phyloP scores from a whole-genome alignment of 768 basidiomycete genomes.

The Crassisporium funariophilum region DNA sequence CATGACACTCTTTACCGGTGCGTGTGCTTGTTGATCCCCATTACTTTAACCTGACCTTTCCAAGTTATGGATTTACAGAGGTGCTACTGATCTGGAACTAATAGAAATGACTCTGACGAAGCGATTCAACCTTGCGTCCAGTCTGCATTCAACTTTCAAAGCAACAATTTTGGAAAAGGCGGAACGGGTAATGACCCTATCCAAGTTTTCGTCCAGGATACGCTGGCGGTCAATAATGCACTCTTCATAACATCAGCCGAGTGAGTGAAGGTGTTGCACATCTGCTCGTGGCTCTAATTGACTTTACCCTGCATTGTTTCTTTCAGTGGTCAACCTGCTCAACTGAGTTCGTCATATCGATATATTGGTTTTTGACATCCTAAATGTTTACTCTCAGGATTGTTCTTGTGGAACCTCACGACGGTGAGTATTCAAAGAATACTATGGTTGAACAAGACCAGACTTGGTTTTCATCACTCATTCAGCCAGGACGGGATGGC shows the following conservation, averaged over 20 bases:
- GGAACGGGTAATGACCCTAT: conserved; percentile 57
- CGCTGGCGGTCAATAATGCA: conserved; percentile 46
- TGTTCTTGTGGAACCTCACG: conserved; percentile 40
- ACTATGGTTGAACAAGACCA: conserved; percentile 12
- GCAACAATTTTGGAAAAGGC: conserved; percentile 57
- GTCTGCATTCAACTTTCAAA: conserved; percentile 49
- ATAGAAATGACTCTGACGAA: not conserved
- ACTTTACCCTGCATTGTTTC: too few relatives aligned
- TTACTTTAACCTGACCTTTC: too few relatives aligned
- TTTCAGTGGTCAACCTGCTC: conserved; percentile 29
- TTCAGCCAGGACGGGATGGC: too few relatives aligned
- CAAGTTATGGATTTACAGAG: conserved; percentile 57
- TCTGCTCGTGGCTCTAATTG: conserved; percentile 2
- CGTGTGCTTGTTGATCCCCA: too few relatives aligned
- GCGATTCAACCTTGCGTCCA: conserved; percentile 26
- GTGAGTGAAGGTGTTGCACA: too few relatives aligned
- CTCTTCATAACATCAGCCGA: conserved; percentile 33
- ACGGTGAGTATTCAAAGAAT: conserved; percentile 21
- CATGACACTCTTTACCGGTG: conserved; percentile 45
- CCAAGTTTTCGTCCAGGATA: conserved; percentile 54
- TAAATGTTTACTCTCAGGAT: conserved; percentile 26
- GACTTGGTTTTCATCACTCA: conserved; percentile 43
- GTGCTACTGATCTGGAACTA: conserved; percentile 4
- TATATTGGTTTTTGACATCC: not conserved
- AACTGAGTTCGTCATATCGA: conserved; percentile 33